Evolutionary conservation across 2,329 filamentous ascomycete species (phyloP).

Genomic region (Shiraia sp.): DNA sequence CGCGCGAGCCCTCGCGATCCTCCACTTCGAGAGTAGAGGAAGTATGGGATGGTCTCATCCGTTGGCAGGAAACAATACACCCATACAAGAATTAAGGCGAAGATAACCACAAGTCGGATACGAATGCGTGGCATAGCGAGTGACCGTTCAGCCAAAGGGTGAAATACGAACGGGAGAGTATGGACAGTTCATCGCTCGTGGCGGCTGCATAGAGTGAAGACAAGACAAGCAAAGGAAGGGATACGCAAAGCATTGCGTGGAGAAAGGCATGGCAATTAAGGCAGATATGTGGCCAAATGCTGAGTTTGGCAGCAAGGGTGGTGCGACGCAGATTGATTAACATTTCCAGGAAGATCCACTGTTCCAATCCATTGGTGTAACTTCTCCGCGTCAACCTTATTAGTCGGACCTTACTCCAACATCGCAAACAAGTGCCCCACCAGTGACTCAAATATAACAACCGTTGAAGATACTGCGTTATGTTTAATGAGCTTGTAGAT

Average conservation of each 20-base stretch:
- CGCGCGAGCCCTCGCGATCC: conserved; percentile 24
- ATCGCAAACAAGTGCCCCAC: not conserved
- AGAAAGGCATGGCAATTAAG: too few species aligned
- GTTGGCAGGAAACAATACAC: conserved; percentile 32
- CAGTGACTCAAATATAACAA: not conserved
- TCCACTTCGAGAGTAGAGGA: conserved; percentile 5
- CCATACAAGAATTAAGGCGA: conserved; percentile 29
- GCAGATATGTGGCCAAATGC: too few species aligned
- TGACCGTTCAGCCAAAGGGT: conserved; percentile 6
- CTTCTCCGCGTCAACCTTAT: too few species aligned
- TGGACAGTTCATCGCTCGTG: conserved; percentile 12
- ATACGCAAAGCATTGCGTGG: not conserved
- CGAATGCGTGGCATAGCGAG: conserved; percentile 34
- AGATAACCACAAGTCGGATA: conserved; percentile 29
- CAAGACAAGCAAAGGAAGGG: conserved; percentile 1
- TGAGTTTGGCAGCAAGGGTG: too few species aligned
- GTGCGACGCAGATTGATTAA: too few species aligned
- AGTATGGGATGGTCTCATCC: conserved; percentile 12
- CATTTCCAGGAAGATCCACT: too few species aligned
- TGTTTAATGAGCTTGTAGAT: too few species aligned
- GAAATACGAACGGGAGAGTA: conserved; percentile 1
- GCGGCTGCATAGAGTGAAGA: conserved; percentile 1
- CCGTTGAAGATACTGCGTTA: not conserved
- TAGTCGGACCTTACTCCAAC: too few species aligned
- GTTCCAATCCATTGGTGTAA: not conserved